Base-by-base conservation (phyloP, 2,329 filamentous ascomycete genomes). In the Exophiala spinifera region DNA sequence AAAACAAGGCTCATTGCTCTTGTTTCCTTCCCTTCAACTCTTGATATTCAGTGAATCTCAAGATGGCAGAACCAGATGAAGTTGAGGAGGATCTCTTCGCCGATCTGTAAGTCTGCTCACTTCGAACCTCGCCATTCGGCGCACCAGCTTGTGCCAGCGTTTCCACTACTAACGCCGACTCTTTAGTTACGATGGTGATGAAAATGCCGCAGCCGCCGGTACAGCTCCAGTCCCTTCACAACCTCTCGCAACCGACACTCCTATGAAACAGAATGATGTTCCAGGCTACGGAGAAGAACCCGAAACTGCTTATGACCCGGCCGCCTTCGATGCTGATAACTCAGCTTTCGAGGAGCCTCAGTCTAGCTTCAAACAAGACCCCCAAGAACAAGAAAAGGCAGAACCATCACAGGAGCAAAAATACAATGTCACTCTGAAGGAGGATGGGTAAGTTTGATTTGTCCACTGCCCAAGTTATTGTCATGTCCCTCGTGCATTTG, bases 61-160 rank as follows among this genome's bases (percentile, higher is more conserved):
- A 31, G 44, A 62, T 62, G 60, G 51, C 60, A 40, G 60, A 62
- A 54, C 54, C 81, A 49, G 88, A 91, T 67, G 88, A 89, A 63
- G 85, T 90, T 64, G 91, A 96, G 65, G 91, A 96, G 68, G 91
- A 96, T 80, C 88, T 96, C 74, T 96, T 96, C 73, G 91, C 91
- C 66, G 91, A 96, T 75, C 83, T 96, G 91, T 96, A 78, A 75
- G 89, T 81, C 49, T 33, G 48, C 40, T 45, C 47, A 20, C 52
- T 60, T 57, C 47, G 50, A 49, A 44, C 54, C 55, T 48, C 58
- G 36, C 40, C 19, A 17, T n/a, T 43, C 19, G 31, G 19, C 46
- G 25, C 46, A n/a, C n/a, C 28, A 64, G 37, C 62, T 34, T 17
- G 17, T 25, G 14, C 20, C 39, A 37, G 31, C 19, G 28, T 28